phyloP scores from a whole-genome alignment of 129 eudicot species.

The Oenanthe sinensis region DNA sequence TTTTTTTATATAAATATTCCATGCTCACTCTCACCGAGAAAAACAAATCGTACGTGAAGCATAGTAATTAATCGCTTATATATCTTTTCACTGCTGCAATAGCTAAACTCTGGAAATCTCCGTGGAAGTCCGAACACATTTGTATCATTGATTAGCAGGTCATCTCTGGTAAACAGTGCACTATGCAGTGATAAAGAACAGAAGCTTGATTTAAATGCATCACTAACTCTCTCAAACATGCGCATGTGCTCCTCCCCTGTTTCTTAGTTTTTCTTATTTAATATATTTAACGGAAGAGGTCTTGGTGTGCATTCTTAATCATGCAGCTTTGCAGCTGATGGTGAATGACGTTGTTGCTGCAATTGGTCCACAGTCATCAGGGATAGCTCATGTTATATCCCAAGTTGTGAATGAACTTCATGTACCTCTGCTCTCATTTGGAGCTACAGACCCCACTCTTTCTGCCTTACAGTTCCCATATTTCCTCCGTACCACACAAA shows the following conservation, averaged over 20 bases:
- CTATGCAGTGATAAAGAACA: too few species aligned
- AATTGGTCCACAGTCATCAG: constrained; percentile 95
- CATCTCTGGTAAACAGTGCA: neutral
- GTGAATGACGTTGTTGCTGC: constrained; percentile 70
- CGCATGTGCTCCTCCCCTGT: neutral
- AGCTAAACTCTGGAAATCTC: neutral
- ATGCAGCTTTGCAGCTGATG: constrained; percentile 82
- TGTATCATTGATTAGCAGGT: neutral
- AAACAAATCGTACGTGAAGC: neutral
- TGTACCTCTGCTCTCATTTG: constrained; percentile 78
- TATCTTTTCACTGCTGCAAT: neutral
- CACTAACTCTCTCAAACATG: neutral
- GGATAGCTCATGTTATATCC: constrained; percentile 81
- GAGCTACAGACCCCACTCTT: constrained; percentile 91
- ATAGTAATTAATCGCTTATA: neutral
- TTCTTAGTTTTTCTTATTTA: neutral
- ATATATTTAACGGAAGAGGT: neutral
- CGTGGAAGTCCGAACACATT: neutral
- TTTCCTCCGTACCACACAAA: constrained; percentile 68
- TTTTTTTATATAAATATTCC: neutral
- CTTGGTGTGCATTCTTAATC: constrained; percentile 18
- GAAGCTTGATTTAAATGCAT: neutral
- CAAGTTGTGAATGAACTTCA: constrained; percentile 68
- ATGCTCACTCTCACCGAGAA: neutral
- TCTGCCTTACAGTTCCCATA: constrained; percentile 78